These are phyloP conservation scores for Phytophthora pluvialis DNA, from an alignment of 352 stramenopile species.

Conservation along the genomic window DNA sequence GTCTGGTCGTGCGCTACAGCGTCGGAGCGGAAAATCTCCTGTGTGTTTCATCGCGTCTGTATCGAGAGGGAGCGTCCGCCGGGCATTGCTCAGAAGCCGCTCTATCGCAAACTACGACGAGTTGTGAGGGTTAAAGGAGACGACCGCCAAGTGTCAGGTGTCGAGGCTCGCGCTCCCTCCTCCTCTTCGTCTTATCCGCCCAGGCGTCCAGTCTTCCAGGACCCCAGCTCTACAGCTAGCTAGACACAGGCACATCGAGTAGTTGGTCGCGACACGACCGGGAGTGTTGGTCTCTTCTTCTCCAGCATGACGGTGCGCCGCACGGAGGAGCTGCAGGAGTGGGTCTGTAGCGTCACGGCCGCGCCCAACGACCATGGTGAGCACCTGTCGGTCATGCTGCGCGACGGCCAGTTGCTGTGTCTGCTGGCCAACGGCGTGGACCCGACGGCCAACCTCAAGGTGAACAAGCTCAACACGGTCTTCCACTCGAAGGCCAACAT, in stretches of 20 bases:
- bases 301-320: slow-evolving; percentile 59
- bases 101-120: slow-evolving; percentile 30
- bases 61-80: slow-evolving; percentile 1
- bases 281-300: slow-evolving; percentile 13
- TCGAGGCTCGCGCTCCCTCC: slow-evolving; percentile 12
- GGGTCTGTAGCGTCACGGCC: slow-evolving; percentile 84
- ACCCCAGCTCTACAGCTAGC: not conserved
- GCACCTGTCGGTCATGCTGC: slow-evolving; percentile 82
- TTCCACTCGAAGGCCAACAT: slow-evolving; percentile 91
- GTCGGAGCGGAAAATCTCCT: slow-evolving; percentile 27
- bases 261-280: not conserved
- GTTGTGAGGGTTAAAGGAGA: slow-evolving; percentile 10
- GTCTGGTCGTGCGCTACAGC: slow-evolving; percentile 25
- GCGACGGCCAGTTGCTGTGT: slow-evolving; percentile 88
- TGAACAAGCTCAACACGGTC: slow-evolving; percentile 90
- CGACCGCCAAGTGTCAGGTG: slow-evolving; percentile 6
- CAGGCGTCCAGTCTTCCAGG: not conserved
- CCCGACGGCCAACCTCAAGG: slow-evolving; percentile 70
- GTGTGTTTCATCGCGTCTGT: slow-evolving; percentile 23
- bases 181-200: slow-evolving; percentile 34
- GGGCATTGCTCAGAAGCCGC: slow-evolving; percentile 29
- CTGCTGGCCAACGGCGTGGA: slow-evolving; percentile 86
- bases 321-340: slow-evolving; percentile 85
- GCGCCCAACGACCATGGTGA: slow-evolving; percentile 70
- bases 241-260: slow-evolving; percentile 8